Evolutionary conservation across 768 basidiomycete genomes (phyloP), one percentile per base, ranked within the genome.

Genomic region (Collybiopsis luxurians): DNA sequence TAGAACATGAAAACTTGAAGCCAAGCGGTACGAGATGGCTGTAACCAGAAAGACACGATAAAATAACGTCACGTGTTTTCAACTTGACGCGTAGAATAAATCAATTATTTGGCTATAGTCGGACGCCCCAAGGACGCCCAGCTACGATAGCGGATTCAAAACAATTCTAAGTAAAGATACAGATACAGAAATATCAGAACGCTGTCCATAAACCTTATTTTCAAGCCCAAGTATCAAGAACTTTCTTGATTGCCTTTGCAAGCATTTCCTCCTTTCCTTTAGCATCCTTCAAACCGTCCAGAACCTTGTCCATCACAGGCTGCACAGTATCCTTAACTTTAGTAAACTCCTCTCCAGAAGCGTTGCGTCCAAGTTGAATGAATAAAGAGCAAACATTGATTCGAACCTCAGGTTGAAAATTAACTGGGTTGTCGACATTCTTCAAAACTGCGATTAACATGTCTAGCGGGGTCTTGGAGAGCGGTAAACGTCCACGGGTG

Each of bases 381-480:
- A 94, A 70, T 58, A 94, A 77, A 6, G 86, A 81, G 66, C 90
- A 92, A 17, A 84, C 80, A 63, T 94, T 94, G 26, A 82, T 75
- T 46, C 90, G 82, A 56, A 94, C 82, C 73, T 93, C 92, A 19
- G 82, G 72, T n/a, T 87, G 87, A 64, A 85, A 86, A 59, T 81
- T 73, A 58, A 74, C 73, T 0, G 80, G 75, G 60, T 80, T 78
- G 61, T 83, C 76, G 58, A 77, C 69, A 60, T 86, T 86, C 46
- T 76, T 78, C 59, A 95, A 71, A 51, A 86, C 82, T 42, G 74
- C 75, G 45, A 83, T 70, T 53, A 94, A 78, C 75, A 86, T 84
- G 66, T 91, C 89, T 30, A 90, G 73, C 13, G 85, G 82, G 56
- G 81, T 80, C 48, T 75, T 76, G 30, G 85, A 83, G 27, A 75